Conservation (phyloP, 106 monocot species). For the Dioscorea zingiberensis region DNA sequence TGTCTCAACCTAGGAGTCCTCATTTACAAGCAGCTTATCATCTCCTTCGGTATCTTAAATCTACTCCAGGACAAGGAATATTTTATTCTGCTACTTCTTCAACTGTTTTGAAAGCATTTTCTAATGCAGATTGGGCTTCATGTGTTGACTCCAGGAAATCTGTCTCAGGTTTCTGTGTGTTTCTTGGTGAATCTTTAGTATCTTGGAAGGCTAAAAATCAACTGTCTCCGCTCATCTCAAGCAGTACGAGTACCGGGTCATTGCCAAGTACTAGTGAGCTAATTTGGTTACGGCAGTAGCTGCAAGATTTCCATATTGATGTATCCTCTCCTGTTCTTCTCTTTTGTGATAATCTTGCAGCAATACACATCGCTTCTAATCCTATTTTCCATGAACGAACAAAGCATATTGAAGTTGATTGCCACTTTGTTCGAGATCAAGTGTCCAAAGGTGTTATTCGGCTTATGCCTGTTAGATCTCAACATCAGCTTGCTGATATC, state of each 20-base stretch:
- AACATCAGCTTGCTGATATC: not conserved
- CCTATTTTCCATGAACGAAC: conserved; percentile 9
- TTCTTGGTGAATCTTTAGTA: conserved; percentile 1
- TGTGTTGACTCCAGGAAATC: not conserved
- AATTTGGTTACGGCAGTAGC: not conserved
- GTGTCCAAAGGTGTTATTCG: not conserved
- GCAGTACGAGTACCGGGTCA: conserved; percentile 5
- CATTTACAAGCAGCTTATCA: not conserved
- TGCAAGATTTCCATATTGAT: not conserved
- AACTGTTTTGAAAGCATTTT: not conserved
- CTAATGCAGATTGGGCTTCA: not conserved
- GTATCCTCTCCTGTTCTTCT: not conserved
- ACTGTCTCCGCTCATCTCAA: not conserved
- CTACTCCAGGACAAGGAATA: not conserved
- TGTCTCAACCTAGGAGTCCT: not conserved
- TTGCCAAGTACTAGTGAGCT: not conserved
- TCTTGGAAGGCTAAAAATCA: conserved; percentile 3
- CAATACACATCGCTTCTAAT: not conserved
- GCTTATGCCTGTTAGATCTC: not conserved
- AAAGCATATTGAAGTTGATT: conserved; percentile 13
- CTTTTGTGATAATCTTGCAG: conserved; percentile 2
- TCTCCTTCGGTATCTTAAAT: not conserved
- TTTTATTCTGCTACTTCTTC: not conserved
- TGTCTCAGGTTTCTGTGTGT: not conserved
- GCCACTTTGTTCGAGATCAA: conserved; percentile 4